phyloP scores from a whole-genome alignment of 768 basidiomycete species.

The Lanmaoa pseudosensibilis region DNA sequence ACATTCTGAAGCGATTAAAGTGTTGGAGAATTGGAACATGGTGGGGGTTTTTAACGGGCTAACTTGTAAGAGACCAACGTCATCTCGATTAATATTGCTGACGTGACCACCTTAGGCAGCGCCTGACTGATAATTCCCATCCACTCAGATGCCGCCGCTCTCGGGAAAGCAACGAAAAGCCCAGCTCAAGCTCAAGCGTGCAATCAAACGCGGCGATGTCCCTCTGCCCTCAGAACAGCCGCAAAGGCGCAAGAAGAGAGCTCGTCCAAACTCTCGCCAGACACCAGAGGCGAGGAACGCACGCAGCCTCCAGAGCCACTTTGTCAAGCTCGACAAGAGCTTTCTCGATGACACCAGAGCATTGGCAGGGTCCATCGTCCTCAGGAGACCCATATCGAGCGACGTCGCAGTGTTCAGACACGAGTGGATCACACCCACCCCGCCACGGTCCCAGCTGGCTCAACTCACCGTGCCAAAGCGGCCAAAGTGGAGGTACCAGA shows the following conservation, averaged over 20 bases:
- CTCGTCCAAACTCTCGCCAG: background rate
- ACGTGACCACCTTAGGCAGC: too few relatives aligned
- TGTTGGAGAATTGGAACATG: background rate
- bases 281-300: constrained; percentile 28
- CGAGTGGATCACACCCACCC: constrained; percentile 7
- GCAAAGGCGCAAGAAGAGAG: constrained; percentile 10
- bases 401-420: constrained; percentile 38
- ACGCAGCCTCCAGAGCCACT: constrained; percentile 66
- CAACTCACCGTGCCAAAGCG: constrained; percentile 48
- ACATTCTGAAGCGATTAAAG: background rate
- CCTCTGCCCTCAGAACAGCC: constrained; percentile 33
- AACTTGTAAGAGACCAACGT: too few relatives aligned
- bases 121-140: background rate
- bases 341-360: constrained; percentile 62
- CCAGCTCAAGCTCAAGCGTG: constrained; percentile 75
- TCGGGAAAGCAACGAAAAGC: constrained; percentile 71
- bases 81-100: too few relatives aligned
- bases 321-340: constrained; percentile 55
- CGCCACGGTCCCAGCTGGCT: background rate
- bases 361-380: constrained; percentile 52
- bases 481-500: constrained; percentile 86
- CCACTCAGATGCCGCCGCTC: constrained; percentile 22
- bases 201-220: constrained; percentile 78
- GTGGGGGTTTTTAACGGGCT: background rate
- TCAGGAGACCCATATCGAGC: constrained; percentile 56